Base-by-base conservation (phyloP, 129 eudicot genomes). In the Ambrosia trifida region DNA sequence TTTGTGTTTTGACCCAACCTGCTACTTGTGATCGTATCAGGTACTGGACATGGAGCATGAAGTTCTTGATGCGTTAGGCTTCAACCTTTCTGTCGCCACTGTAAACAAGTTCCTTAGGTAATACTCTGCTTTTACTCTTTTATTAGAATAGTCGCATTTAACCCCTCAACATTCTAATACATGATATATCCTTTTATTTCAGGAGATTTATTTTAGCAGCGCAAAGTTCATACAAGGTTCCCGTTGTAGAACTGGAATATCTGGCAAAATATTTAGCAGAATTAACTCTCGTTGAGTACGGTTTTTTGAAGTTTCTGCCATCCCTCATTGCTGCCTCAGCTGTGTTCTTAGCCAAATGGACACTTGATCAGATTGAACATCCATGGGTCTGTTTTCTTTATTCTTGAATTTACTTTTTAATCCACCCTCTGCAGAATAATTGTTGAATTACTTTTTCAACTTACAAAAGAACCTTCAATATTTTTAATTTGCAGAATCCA, bases 171-270 rank as follows among this genome's bases (percentile, higher is more conserved):
- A 11, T 71, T 53, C 66, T 68, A 72, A 83, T n/a, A 36, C 7
- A 11, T 47, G 17, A 11, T 28, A 50, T 57, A 9, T 16, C 17
- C 32, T 6, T 40, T 64, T 40, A 56, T 72, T 82, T 67, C 84
- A 95, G 99, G 89, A 88, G 96, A 78, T 95, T 79, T 79, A 76
- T 90, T 82, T 94, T 84, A 72, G 97, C 97, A 44, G 94, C 99
- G 66, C 96, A 90, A 80, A 89, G 75, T 59, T 76, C 89, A 35
- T 79, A 68, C 76, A 69, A 95, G 99, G 95, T 20, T 76, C 91
- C 89, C n/a, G 73, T 79, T 63, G 83, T 84, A 62, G 91, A 90
- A 70, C 69, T 90, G 73, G 97, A 90, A 79, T 86, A 69, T 76
- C 69, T 95, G 80, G 94, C 97, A 49, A 90, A 86, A 63, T 95